Percentiles rank a stretch among this genome's conserved stretches.
phyloP scores from a whole-genome alignment of 169 alveolate species.

The Besnoitia besnoiti region DNA sequence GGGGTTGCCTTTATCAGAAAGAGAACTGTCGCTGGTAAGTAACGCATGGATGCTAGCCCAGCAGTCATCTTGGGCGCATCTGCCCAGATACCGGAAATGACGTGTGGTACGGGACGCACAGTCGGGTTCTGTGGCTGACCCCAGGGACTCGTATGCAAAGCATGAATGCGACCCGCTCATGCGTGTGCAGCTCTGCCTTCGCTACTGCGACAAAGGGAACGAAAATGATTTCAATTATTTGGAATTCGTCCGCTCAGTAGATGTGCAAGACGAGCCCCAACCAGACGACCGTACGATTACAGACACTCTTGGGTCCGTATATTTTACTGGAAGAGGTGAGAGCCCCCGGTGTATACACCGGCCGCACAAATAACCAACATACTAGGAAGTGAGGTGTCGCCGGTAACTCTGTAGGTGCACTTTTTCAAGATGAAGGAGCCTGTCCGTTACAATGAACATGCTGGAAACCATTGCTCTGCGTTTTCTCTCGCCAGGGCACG shows the following conservation, averaged over 20 bases:
- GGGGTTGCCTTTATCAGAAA: constrained; percentile 75
- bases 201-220: constrained; percentile 84
- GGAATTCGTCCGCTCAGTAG: constrained; percentile 84
- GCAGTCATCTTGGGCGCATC: neutral
- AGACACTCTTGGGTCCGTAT: neutral
- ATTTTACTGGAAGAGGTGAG: constrained; percentile 7
- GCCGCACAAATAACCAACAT: neutral
- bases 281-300: constrained; percentile 19
- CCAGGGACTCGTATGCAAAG: too few relatives aligned
- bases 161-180: neutral
- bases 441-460: neutral
- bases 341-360: neutral
- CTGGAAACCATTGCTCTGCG: too few relatives aligned
- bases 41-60: too few relatives aligned
- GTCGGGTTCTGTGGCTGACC: too few relatives aligned
- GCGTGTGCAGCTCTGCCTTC: constrained; percentile 70
- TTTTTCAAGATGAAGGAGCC: too few relatives aligned
- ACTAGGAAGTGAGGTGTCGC: neutral
- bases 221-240: constrained; percentile 83
- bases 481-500: too few relatives aligned
- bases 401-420: neutral
- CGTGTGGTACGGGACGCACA: too few relatives aligned
- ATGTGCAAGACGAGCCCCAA: constrained; percentile 25
- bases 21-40: constrained; percentile 65
- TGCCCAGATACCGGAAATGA: too few relatives aligned